These are phyloP conservation scores for Trichosporon sp. DNA, from an alignment of 1,284 basidiomycete genomes.

Conservation along the genomic window DNA sequence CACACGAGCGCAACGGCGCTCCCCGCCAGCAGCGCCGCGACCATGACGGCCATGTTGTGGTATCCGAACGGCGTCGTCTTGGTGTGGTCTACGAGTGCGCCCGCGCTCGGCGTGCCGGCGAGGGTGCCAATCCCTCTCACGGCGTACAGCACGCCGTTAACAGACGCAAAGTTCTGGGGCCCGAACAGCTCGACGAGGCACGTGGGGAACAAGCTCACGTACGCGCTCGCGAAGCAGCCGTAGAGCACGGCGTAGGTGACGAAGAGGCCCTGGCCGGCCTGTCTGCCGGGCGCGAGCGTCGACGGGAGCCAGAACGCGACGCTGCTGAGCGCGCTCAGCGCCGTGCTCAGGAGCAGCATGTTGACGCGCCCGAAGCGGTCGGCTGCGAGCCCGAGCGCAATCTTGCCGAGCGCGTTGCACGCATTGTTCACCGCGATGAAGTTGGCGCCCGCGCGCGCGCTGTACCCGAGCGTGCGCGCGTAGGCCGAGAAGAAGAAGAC, in stretches of 20 bases:
- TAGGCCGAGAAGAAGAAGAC: conserved; percentile 38
- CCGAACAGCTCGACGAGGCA: conserved; percentile 36
- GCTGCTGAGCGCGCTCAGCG: conserved; percentile 30
- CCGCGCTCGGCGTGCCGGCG: conserved; percentile 31
- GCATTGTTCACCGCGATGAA: conserved; percentile 37
- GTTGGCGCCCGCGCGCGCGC: conserved; percentile 22
- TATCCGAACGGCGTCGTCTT: conserved; percentile 5
- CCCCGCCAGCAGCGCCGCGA: conserved; percentile 15
- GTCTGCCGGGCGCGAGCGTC: conserved; percentile 10
- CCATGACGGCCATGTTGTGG: conserved; percentile 17
- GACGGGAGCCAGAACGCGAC: conserved; percentile 35
- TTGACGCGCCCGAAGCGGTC: conserved; percentile 44
- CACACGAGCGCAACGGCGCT: conserved; percentile 17
- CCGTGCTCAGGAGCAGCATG: conserved; percentile 37
- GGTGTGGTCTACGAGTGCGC: conserved; percentile 16
- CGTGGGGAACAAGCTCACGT: conserved; percentile 37
- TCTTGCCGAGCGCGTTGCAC: conserved; percentile 40
- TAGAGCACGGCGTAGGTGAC: conserved; percentile 31
- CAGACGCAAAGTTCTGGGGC: conserved; percentile 31
- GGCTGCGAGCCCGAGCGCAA: conserved; percentile 39
- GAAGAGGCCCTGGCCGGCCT: conserved; percentile 25
- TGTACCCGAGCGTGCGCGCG: conserved; percentile 27
- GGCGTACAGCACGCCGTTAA: conserved; percentile 36
- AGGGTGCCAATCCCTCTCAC: conserved; percentile 30
- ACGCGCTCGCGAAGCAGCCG: conserved; percentile 28